phyloP scores from a whole-genome alignment of 345 rosid species.

The Syzygium aqueum region DNA sequence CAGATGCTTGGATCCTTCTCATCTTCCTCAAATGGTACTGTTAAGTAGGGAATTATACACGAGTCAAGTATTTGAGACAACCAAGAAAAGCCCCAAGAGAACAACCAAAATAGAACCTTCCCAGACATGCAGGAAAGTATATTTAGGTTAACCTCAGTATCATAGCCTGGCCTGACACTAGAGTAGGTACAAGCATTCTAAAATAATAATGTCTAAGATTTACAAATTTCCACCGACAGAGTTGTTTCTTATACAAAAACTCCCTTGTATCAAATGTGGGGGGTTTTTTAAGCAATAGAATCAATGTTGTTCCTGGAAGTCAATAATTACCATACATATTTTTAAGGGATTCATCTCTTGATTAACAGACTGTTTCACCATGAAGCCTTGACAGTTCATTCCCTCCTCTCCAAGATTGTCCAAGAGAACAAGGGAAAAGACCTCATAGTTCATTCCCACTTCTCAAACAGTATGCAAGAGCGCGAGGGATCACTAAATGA shows the following conservation, averaged over 20 bases:
- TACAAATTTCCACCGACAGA: background rate
- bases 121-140: background rate
- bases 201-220: background rate
- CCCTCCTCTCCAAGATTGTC: background rate
- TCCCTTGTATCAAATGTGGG: background rate
- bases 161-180: background rate
- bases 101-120: background rate
- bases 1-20: conserved; percentile 84
- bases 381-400: background rate
- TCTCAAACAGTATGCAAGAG: background rate
- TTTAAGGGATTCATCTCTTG: background rate
- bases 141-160: background rate
- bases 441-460: background rate
- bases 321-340: background rate
- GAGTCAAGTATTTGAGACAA: background rate
- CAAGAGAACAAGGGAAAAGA: background rate
- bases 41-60: background rate
- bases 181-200: background rate
- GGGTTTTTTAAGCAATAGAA: background rate
- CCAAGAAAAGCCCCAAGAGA: background rate
- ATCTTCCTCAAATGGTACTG: conserved; percentile 98
- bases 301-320: background rate
- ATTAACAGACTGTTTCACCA: background rate
- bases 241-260: background rate
- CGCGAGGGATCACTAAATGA: background rate